Evolutionary conservation across 1,284 basidiomycete species (phyloP).

Genomic region (Cutaneotrichosporon sp.): DNA sequence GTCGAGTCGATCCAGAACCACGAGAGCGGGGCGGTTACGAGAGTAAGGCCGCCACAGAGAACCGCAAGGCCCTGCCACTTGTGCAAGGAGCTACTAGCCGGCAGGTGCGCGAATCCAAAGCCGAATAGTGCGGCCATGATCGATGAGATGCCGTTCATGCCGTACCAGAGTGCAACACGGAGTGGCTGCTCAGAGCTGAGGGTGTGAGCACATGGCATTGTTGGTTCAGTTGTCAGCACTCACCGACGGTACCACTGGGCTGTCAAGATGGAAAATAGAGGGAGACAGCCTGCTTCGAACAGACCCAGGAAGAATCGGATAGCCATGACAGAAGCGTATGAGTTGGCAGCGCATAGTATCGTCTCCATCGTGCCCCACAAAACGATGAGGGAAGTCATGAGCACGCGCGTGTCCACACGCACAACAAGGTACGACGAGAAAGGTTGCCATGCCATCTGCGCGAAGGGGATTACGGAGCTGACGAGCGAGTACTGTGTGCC

Average conservation of each 20-base stretch:
- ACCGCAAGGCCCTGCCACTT: conserved; percentile 48
- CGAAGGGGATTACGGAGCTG: conserved; percentile 39
- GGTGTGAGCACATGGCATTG: neutral
- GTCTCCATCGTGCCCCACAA: conserved; percentile 36
- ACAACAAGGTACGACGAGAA: conserved; percentile 46
- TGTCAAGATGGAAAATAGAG: conserved; percentile 46
- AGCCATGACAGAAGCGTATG: conserved; percentile 31
- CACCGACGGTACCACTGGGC: conserved; percentile 45
- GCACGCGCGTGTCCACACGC: conserved; percentile 32
- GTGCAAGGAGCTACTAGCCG: conserved; percentile 23
- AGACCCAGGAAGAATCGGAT: conserved; percentile 47
- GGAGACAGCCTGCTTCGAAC: conserved; percentile 48
- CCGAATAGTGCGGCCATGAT: conserved; percentile 30
- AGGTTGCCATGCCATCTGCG: conserved; percentile 45
- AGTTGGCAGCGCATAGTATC: conserved; percentile 34
- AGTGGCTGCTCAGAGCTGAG: conserved; percentile 34
- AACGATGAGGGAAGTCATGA: conserved; percentile 42
- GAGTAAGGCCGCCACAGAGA: conserved; percentile 41
- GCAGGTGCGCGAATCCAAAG: conserved; percentile 8
- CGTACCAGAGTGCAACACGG: conserved; percentile 45
- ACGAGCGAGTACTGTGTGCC: conserved; percentile 36
- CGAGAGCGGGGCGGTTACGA: conserved; percentile 41
- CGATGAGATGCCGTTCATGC: conserved; percentile 40
- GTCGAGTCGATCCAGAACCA: conserved; percentile 41
- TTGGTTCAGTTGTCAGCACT: neutral